A percentile compares a stretch with the other conserved stretches of the same genome.
These are phyloP conservation scores for Penicillium sp. DNA, from an alignment of 2,329 filamentous ascomycete species.

Conservation along the genomic window DNA sequence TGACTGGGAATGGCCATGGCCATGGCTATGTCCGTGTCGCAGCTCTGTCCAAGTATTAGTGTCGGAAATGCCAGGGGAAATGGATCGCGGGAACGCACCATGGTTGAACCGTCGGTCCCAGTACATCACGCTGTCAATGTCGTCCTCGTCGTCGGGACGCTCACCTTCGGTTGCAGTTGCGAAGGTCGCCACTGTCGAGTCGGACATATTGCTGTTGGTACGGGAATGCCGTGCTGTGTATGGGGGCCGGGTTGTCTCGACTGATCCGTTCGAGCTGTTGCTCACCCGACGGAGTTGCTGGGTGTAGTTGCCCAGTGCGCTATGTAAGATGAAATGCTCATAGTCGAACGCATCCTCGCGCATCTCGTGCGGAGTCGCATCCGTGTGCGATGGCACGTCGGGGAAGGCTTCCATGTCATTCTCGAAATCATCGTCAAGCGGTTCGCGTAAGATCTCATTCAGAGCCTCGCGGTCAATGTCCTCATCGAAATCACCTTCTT, in stretches of 20 bases:
- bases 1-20: constrained; percentile 10
- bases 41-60: constrained; percentile 21
- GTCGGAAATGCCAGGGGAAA: neutral
- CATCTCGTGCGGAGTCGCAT: constrained; percentile 73
- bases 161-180: constrained; percentile 53
- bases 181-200: constrained; percentile 55
- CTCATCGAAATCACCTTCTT: constrained; percentile 35
- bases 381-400: constrained; percentile 32
- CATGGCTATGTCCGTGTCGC: constrained; percentile 15
- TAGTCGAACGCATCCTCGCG: constrained; percentile 94
- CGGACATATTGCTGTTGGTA: constrained; percentile 50
- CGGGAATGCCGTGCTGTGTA: constrained; percentile 36
- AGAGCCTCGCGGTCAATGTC: constrained; percentile 58
- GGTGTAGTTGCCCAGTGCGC: constrained; percentile 63
- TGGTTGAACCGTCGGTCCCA: constrained; percentile 33
- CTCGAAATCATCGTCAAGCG: constrained; percentile 34
- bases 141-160: constrained; percentile 33
- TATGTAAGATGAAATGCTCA: constrained; percentile 89
- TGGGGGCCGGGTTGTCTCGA: constrained; percentile 42
- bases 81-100: constrained; percentile 17
- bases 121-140: constrained; percentile 33
- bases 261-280: constrained; percentile 40
- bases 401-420: constrained; percentile 15
- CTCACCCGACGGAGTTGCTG: constrained; percentile 28
- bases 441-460: constrained; percentile 43